phyloP scores from a whole-genome alignment of 2,329 filamentous ascomycete genomes.

The Claviceps pazoutovae region DNA sequence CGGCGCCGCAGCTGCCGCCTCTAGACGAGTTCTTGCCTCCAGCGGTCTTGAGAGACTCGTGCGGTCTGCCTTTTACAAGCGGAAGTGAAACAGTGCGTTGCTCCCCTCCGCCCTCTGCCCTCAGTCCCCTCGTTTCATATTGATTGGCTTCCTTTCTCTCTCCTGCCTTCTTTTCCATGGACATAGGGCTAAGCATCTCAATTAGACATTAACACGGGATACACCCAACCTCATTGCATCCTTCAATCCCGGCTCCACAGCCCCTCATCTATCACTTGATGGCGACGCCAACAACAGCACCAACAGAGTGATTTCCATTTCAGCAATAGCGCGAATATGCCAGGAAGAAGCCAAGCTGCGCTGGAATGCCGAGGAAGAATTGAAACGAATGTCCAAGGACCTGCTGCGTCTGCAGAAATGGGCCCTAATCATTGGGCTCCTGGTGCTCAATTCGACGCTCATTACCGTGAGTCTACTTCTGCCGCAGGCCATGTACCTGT shows the following conservation, averaged over 20 bases:
- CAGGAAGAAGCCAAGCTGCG: slow-evolving; percentile 26
- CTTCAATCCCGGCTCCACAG: slow-evolving; percentile 17
- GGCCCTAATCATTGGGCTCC: slow-evolving; percentile 22
- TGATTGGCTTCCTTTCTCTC: neutral
- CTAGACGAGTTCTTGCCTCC: slow-evolving; percentile 4
- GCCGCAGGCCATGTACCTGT: slow-evolving; percentile 28
- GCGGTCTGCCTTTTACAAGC: slow-evolving; percentile 6
- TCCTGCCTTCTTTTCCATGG: neutral
- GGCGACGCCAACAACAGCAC: slow-evolving; percentile 11
- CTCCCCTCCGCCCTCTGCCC: neutral
- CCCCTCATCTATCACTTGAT: neutral
- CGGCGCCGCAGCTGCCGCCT: neutral
- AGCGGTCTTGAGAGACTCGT: slow-evolving; percentile 6
- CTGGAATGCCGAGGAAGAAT: slow-evolving; percentile 26
- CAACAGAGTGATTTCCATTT: slow-evolving; percentile 6
- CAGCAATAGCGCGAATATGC: slow-evolving; percentile 21
- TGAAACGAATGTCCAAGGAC: slow-evolving; percentile 23
- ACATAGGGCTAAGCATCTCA: neutral
- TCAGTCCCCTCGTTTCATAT: too few species aligned
- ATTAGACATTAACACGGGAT: slow-evolving; percentile 20
- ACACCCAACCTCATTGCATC: slow-evolving; percentile 8
- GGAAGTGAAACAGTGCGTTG: slow-evolving; percentile 18
- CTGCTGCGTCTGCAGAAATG: slow-evolving; percentile 26
- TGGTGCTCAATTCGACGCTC: slow-evolving; percentile 20
- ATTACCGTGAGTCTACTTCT: slow-evolving; percentile 24